Evolutionary conservation across 176 grass and related monocot species (phyloP).

Genomic region (Urochloa ruziziensis): DNA sequence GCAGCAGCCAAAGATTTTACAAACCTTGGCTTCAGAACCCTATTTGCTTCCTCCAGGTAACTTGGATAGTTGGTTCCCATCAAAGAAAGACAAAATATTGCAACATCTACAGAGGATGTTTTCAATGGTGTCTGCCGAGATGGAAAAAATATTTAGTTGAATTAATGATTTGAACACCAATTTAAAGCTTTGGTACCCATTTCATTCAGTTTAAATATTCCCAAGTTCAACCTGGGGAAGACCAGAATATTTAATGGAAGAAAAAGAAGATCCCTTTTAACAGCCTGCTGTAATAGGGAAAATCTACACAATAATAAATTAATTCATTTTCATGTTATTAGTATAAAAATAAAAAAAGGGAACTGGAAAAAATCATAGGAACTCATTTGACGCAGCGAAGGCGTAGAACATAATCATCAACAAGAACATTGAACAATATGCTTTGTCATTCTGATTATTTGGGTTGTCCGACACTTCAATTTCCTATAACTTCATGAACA

Average conservation of each 20-base stretch:
- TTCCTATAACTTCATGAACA: background rate
- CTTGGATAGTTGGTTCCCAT: slow-evolving; percentile 86
- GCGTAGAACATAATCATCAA: background rate
- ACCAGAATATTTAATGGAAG: background rate
- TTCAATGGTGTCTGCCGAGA: slow-evolving; percentile 79
- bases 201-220: background rate
- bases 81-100: slow-evolving; percentile 95
- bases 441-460: background rate
- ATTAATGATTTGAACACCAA: slow-evolving; percentile 4
- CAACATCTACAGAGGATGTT: slow-evolving; percentile 74
- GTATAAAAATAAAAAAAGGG: background rate
- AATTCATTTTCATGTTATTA: background rate
- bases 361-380: background rate
- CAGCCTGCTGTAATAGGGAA: background rate
- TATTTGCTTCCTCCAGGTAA: slow-evolving; percentile 87
- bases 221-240: background rate
- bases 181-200: background rate
- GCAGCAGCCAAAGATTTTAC: slow-evolving; percentile 7
- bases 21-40: slow-evolving; percentile 86
- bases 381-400: background rate
- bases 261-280: background rate
- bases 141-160: slow-evolving; percentile 16
- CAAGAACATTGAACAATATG: background rate
- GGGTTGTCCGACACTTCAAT: background rate
- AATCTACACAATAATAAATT: background rate